Evolutionary conservation across 495 filamentous ascomycete species (phyloP), one percentile per base, ranked within the genome.

Genomic region (Astrocystis sublimbata): DNA sequence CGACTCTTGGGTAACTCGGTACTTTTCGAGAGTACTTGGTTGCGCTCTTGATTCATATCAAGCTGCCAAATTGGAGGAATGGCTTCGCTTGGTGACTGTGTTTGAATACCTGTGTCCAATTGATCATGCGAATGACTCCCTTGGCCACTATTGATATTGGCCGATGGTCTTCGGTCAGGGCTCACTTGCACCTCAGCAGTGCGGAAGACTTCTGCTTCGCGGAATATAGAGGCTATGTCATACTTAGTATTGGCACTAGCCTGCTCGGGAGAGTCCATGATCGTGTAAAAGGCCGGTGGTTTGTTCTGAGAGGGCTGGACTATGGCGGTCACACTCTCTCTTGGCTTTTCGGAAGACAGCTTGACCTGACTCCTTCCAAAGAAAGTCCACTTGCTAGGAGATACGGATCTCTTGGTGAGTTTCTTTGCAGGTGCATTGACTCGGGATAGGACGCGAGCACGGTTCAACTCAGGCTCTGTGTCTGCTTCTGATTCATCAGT

Each of bases 311-410:
- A 71, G 15, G 76, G 67, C 57, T 79, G 70, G 21, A 81, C 79
- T 13, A 77, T 65, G 2, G 79, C 74, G 2, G 78, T 66, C 23
- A 81, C 74, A 33, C 58, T 51, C 75, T 73, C 38, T 73, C 73
- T 38, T 71, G 65, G 28, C 61, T 76, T 73, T 60, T 77, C 71
- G 3, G 66, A 67, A 35, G 71, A 72, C 10, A 66, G 68, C 10
- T 69, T 68, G 61, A 83, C 78, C 15, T 88, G 81, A 23, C 76
- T 81, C 63, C 87, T 83, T 59, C 92, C 86, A 65, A 96, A 96
- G 63, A 96, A 84, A 67, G 91, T 92, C 92, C 92, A 96, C 66
- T 87, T 89, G 58, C 83, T 77, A 33, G 85, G 80, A 65, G 83
- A 79, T 75, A 86, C 75, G 71, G 84, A 68, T 76, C 82, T 69